Conservation (phyloP, 768 basidiomycete species). For the Hirschioporus abietinus region DNA sequence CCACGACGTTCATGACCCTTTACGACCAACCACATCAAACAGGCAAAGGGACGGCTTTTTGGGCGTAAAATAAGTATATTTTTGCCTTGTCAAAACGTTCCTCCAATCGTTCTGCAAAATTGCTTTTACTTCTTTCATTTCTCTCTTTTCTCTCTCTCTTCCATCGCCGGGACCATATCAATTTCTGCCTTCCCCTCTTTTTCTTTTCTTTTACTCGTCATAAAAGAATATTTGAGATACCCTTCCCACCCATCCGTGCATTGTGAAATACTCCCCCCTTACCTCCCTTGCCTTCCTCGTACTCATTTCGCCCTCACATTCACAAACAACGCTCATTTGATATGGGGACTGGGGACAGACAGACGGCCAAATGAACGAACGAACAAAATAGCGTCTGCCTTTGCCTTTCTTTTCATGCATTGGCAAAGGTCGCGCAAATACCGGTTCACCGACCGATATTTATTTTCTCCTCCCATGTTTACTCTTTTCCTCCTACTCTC, state of each 20-base stretch:
- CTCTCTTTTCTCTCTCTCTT: neutral
- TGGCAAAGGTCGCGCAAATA: neutral
- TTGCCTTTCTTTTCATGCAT: neutral
- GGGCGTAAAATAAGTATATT: neutral
- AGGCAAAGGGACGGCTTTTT: neutral
- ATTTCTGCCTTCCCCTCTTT: neutral
- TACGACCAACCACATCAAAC: neutral
- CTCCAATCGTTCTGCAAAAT: neutral
- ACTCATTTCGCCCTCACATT: neutral
- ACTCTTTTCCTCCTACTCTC: neutral
- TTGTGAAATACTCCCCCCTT: neutral
- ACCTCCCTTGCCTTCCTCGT: neutral
- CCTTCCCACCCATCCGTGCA: neutral
- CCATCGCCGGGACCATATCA: neutral
- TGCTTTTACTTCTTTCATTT: neutral
- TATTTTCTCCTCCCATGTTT: neutral
- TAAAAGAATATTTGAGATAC: neutral
- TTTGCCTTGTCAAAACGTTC: neutral
- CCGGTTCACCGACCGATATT: neutral
- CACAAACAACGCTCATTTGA: slow-evolving; percentile 4
- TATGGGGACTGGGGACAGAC: slow-evolving; percentile 1
- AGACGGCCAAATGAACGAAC: neutral
- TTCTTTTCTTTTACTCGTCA: neutral
- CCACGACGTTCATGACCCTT: neutral
- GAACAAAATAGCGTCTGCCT: neutral